phyloP scores from a whole-genome alignment of 1,284 basidiomycete species.

The Ustilago esculenta region DNA sequence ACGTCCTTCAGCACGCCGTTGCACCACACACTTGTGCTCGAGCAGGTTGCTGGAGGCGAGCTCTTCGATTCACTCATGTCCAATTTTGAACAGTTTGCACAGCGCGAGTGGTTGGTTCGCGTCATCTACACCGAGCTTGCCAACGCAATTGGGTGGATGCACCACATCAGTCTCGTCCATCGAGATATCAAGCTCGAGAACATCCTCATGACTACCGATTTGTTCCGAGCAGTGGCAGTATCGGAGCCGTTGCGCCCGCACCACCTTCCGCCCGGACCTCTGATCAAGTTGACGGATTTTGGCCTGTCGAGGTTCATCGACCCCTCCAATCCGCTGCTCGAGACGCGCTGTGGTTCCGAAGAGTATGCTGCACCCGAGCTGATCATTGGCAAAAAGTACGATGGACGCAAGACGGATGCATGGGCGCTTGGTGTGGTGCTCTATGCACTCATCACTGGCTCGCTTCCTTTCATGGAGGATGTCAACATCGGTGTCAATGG shows the following conservation, averaged over 20 bases:
- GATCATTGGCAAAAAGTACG: slow-evolving; percentile 80
- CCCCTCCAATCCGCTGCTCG: slow-evolving; percentile 76
- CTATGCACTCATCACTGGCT: slow-evolving; percentile 77
- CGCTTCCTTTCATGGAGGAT: slow-evolving; percentile 69
- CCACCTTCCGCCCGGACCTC: slow-evolving; percentile 70
- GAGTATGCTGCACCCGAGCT: slow-evolving; percentile 92
- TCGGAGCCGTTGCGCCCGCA: slow-evolving; percentile 35
- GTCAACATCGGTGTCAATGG: slow-evolving; percentile 34
- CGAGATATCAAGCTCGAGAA: slow-evolving; percentile 92
- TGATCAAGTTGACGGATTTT: slow-evolving; percentile 89
- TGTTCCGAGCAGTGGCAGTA: slow-evolving; percentile 29
- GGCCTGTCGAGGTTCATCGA: slow-evolving; percentile 87
- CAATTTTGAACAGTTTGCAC: slow-evolving; percentile 71
- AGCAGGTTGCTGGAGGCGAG: slow-evolving; percentile 82
- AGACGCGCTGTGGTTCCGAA: slow-evolving; percentile 88
- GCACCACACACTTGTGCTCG: slow-evolving; percentile 83
- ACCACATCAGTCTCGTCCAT: slow-evolving; percentile 85
- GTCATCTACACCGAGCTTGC: slow-evolving; percentile 83
- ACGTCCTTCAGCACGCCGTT: slow-evolving; percentile 78
- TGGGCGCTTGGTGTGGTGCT: slow-evolving; percentile 89
- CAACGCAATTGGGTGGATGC: slow-evolving; percentile 87
- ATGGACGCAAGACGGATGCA: slow-evolving; percentile 85
- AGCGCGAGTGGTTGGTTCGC: slow-evolving; percentile 74
- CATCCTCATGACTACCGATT: slow-evolving; percentile 57
- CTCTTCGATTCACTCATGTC: slow-evolving; percentile 79